Evolutionary conservation across 2,329 filamentous ascomycete genomes (phyloP).

Genomic region (Penicillium janthinellum): DNA sequence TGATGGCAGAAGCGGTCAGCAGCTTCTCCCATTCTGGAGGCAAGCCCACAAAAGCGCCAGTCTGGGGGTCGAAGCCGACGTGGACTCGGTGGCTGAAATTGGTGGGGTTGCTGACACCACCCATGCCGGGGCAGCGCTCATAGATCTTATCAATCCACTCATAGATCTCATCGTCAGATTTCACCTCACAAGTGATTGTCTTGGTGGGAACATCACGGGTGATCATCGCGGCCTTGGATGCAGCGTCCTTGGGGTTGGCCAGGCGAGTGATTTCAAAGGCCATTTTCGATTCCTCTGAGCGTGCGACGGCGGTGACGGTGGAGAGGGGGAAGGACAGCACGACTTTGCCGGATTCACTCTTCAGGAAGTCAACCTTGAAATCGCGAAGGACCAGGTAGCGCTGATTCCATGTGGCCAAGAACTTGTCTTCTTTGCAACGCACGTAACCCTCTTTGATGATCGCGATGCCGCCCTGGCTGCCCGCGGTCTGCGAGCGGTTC

Average conservation of each 20-base stretch:
- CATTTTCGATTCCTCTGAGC: slow-evolving; percentile 86
- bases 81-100: slow-evolving; percentile 98
- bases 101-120: slow-evolving; percentile 95
- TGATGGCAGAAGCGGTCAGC: slow-evolving; percentile 93
- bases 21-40: slow-evolving; percentile 97
- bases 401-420: slow-evolving; percentile 82
- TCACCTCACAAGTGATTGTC: slow-evolving; percentile 88
- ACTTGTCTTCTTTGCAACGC: slow-evolving; percentile 75
- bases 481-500: slow-evolving; percentile 61
- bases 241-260: slow-evolving; percentile 60
- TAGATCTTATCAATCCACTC: slow-evolving; percentile 99
- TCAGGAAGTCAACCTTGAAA: slow-evolving; percentile 91
- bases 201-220: slow-evolving; percentile 80
- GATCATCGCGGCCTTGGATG: slow-evolving; percentile 67
- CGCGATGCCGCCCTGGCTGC: slow-evolving; percentile 64
- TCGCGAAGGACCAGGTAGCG: slow-evolving; percentile 91
- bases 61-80: slow-evolving; percentile 94
- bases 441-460: slow-evolving; percentile 68
- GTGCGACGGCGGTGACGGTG: slow-evolving; percentile 85
- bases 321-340: slow-evolving; percentile 82
- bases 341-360: slow-evolving; percentile 83
- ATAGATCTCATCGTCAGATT: slow-evolving; percentile 94
- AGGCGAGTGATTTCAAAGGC: slow-evolving; percentile 90
- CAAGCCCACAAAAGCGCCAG: slow-evolving; percentile 90
- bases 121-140: slow-evolving; percentile 93